Evolutionary conservation across 2,329 filamentous ascomycete species (phyloP).

Genomic region (Scorias spongiosa): DNA sequence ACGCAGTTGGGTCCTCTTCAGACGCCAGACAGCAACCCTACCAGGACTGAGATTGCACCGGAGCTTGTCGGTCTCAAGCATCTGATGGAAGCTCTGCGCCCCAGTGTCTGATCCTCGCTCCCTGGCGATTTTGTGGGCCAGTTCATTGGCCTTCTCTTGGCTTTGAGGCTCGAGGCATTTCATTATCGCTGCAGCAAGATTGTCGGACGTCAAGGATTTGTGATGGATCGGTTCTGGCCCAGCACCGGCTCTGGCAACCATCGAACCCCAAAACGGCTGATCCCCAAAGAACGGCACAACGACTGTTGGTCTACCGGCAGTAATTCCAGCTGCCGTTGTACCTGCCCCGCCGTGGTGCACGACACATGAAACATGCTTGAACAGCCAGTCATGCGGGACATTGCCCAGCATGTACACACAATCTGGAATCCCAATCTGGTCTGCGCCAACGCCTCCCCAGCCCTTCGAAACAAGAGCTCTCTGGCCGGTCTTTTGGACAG

Average conservation of each 20-base stretch:
- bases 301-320: constrained; percentile 33
- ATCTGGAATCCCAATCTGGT: constrained; percentile 23
- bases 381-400: constrained; percentile 44
- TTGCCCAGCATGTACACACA: constrained; percentile 38
- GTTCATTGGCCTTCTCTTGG: constrained; percentile 17
- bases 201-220: constrained; percentile 40
- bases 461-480: constrained; percentile 41
- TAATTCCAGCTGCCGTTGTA: constrained; percentile 38
- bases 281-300: constrained; percentile 43
- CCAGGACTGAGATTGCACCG: constrained; percentile 53
- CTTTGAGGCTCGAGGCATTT: constrained; percentile 24
- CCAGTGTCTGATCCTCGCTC: constrained; percentile 26
- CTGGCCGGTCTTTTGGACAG: constrained; percentile 38
- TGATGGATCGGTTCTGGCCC: constrained; percentile 66
- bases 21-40: constrained; percentile 57
- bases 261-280: constrained; percentile 37
- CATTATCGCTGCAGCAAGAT: constrained; percentile 27
- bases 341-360: constrained; percentile 46
- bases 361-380: constrained; percentile 38
- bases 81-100: constrained; percentile 27
- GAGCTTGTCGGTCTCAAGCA: constrained; percentile 44
- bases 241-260: constrained; percentile 30
- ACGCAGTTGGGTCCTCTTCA: constrained; percentile 48
- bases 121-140: constrained; percentile 24
- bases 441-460: constrained; percentile 34